These are phyloP conservation scores for Acacia melanoxylon DNA, from an alignment of 306 rosid species.

Conservation along the genomic window DNA sequence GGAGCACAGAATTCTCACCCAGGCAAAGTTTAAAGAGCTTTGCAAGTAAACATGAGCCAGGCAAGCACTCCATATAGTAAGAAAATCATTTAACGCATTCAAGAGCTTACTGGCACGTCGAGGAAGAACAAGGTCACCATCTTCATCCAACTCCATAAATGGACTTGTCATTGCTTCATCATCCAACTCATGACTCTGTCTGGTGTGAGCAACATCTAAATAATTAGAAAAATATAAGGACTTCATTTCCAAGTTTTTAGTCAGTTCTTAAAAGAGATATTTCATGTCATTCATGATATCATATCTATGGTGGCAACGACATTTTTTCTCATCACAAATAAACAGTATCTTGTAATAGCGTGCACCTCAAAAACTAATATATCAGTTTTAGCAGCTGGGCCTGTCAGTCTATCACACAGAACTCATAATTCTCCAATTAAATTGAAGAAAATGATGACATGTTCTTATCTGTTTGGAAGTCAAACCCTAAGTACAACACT, in stretches of 20 bases:
- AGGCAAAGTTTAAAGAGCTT: neutral
- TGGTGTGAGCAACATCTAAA: slow-evolving; percentile 38
- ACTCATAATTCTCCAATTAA: neutral
- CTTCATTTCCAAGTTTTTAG: neutral
- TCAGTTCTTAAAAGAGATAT: neutral
- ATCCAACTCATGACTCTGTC: slow-evolving; percentile 22
- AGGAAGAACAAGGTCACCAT: slow-evolving; percentile 82
- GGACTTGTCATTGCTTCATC: slow-evolving; percentile 33
- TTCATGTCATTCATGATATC: neutral
- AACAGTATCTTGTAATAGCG: neutral
- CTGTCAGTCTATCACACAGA: too few species aligned
- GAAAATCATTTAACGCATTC: neutral
- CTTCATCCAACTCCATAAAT: slow-evolving; percentile 49
- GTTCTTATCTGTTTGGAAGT: neutral
- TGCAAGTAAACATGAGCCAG: neutral
- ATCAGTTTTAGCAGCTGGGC: neutral
- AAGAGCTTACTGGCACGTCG: slow-evolving; percentile 53
- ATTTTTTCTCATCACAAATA: neutral
- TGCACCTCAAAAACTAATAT: neutral
- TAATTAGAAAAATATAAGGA: slow-evolving; percentile 24
- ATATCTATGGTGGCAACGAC: neutral
- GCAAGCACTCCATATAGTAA: neutral
- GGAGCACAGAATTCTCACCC: neutral
- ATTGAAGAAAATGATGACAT: neutral
- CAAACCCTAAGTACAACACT: neutral